Base-by-base conservation (phyloP, 129 eudicot species). In the Dittrichia graveolens region DNA sequence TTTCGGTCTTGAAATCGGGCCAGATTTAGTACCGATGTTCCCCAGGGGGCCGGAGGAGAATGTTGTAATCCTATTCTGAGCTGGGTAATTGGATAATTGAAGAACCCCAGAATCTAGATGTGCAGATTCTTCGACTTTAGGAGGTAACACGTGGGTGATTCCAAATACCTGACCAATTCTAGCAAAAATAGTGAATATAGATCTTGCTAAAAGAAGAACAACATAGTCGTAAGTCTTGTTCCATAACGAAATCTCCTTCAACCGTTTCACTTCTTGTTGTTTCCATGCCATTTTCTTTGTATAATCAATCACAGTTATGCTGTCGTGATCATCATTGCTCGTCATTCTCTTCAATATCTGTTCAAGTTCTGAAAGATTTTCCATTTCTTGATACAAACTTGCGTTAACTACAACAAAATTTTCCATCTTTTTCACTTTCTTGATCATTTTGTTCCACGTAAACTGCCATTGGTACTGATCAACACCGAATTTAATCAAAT, bases 351-450 rank as follows among this genome's bases (percentile, higher is more conserved):
- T 83, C 91, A 85, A 41, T 12, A 84, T 78, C 68, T 85, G 97
- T 63, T 91, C 97, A 61, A 91, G 89, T 57, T 88, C 97, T 0
- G 85, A 57, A 61, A 91, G 92, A 3, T 71, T 79, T 49, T 88
- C 97, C 89, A 88, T 88, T 61, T 88, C 97, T 72, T 91, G 95
- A 66, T 88, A 82, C 78, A 91, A 61, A 81, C 75, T 87, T 15
- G 86, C 78, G 58, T 83, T 88, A 42, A 75, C 50, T 54, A 68
- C 37, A 4, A 91, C 67, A 39, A 88, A 85, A 38, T 50, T 37
- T 73, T 91, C 97, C 95, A 91, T 91, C 77, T 91, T 91, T 80
- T 83, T 91, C 31, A 75, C 82, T 62, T 88, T 91, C 34, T 53
- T 38, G 68, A 78, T 83, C 97, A 91, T 91, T 68, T 91, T 84